Evolutionary conservation across 2,329 filamentous ascomycete species (phyloP), one percentile per base, ranked within the genome.

Genomic region (Ascochyta pisi): DNA sequence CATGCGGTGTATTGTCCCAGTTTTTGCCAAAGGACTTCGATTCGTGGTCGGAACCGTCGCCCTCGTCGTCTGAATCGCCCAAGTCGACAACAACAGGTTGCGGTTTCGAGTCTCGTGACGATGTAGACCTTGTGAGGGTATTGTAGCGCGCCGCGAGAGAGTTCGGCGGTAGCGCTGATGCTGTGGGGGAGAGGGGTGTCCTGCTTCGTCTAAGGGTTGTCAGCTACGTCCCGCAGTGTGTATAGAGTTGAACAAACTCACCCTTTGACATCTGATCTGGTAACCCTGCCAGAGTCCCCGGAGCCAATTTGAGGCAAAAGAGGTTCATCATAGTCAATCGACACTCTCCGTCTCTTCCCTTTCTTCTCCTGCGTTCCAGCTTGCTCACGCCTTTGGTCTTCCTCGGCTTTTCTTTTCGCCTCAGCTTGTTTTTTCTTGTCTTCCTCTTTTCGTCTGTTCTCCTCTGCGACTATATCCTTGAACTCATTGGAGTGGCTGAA

Each of bases 401-500:
- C 63, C 57, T 72, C 61, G 19, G 58, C 52, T 34, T 67, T 62
- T 45, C 66, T 64, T 44, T 67, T 69, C 44, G 65, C 65, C 34
- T 65, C 62, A 22, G 51, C 51, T 22, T 41, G 46, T 40, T 61
- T 62, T 52, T 38, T 68, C 61, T 59, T 70, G 16, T 61, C 60
- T 24, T 69, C 67, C 38, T 67, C 69, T 38, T 72, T 69, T 29
- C 64, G 60, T 26, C 67, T 71, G 51, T 74, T 65, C 42, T 79
- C 62, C 40, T 77, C 73, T 31, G 76, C 73, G 13, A 79, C 68
- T 44, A 77, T 71, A 8, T 75, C 70, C 16, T 64, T 60, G 64
- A 76, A 79, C 22, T 73, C 67, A 46, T 68, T 72, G 3, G 77
- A 75, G 50, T 79, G 78, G 48, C 76, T 79, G 62, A 82, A 82